Conservation (phyloP, 306 rosid species). For the Castanea sativa region DNA sequence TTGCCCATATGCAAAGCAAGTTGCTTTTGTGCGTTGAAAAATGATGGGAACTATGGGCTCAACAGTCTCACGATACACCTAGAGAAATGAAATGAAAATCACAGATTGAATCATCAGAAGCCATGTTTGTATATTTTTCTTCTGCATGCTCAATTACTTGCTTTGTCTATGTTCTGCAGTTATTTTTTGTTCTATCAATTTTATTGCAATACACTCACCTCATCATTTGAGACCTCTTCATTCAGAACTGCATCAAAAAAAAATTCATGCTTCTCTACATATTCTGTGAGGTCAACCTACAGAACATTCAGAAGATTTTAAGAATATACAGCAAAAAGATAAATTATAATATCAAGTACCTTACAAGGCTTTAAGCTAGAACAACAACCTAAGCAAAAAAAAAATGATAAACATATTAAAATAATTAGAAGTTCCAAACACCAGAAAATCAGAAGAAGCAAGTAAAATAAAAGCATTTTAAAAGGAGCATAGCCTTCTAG, state of each 20-base stretch:
- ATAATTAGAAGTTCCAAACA: background rate
- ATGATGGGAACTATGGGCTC: slow-evolving; percentile 99
- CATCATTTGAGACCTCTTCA: slow-evolving; percentile 96
- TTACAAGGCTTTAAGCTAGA: background rate
- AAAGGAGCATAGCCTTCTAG: background rate
- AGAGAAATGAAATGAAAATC: slow-evolving; percentile 15
- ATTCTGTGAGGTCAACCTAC: slow-evolving; percentile 97
- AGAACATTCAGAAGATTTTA: slow-evolving; percentile 26
- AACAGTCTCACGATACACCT: slow-evolving; percentile 97
- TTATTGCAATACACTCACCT: slow-evolving; percentile 48
- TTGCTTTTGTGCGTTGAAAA: slow-evolving; percentile 95
- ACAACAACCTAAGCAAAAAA: background rate
- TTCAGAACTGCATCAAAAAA: slow-evolving; percentile 96
- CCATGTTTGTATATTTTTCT: background rate
- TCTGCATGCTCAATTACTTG: background rate
- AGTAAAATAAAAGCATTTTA: background rate
- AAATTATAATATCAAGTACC: slow-evolving; percentile 6
- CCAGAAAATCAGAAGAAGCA: background rate
- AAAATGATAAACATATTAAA: background rate
- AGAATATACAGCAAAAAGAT: slow-evolving; percentile 11
- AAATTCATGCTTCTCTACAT: slow-evolving; percentile 90
- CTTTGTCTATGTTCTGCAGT: background rate
- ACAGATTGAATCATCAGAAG: background rate
- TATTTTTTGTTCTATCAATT: slow-evolving; percentile 5
- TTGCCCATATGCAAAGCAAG: slow-evolving; percentile 99